Evolutionary conservation across 164 flowering plant species (phyloP).

Genomic region (Magnolia changhungtana): DNA sequence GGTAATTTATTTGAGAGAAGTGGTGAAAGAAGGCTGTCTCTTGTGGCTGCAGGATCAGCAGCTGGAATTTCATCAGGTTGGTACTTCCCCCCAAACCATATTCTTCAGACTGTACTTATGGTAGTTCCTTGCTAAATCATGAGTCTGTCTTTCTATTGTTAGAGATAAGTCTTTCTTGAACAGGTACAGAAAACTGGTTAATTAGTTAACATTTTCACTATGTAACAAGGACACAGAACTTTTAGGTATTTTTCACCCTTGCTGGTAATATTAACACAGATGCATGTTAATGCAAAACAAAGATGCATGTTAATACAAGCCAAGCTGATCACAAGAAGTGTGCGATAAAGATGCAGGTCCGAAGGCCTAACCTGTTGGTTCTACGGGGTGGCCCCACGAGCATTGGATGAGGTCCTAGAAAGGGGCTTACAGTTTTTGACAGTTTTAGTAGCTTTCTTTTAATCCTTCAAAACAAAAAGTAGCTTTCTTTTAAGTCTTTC

Average conservation of each 20-base stretch:
- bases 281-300: background rate
- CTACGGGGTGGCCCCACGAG: no score
- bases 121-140: background rate
- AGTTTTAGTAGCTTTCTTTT: no score
- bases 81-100: background rate
- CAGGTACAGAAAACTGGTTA: background rate
- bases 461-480: no score
- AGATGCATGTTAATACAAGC: no score
- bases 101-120: background rate
- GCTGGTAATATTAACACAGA: background rate
- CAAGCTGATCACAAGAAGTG: no score
- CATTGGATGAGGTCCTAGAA: no score
- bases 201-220: background rate
- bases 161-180: background rate
- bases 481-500: no score
- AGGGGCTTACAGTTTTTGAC: no score
- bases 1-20: slow-evolving; percentile 39
- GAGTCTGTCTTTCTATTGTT: background rate
- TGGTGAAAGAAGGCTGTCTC: slow-evolving; percentile 49
- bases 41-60: slow-evolving; percentile 92
- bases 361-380: no score
- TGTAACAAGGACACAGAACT: background rate
- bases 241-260: background rate
- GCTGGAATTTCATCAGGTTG: slow-evolving; percentile 93
- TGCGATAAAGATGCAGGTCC: no score